These are phyloP conservation scores for Agrocybe praecox DNA, from an alignment of 768 basidiomycete species.

Conservation along the genomic window DNA sequence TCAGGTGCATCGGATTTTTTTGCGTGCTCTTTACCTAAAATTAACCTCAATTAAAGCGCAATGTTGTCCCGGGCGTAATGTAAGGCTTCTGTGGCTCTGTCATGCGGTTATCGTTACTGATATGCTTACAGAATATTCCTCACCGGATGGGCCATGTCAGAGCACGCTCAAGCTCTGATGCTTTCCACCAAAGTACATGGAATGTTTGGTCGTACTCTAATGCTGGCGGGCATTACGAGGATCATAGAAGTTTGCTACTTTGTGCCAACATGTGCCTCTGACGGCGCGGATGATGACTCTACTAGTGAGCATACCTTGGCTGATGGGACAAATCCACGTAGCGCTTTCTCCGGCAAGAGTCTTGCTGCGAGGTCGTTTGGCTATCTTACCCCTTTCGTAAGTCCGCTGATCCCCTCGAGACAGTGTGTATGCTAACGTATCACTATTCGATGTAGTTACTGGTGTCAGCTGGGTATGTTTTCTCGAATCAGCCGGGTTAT, in stretches of 20 bases:
- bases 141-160: constrained; percentile 94
- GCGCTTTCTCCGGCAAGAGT: constrained; percentile 13
- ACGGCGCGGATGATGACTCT: constrained; percentile 47
- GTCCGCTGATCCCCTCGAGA: constrained; percentile 29
- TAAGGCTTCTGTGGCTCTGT: constrained; percentile 30
- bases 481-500: neutral
- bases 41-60: constrained; percentile 46
- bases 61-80: constrained; percentile 83
- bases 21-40: constrained; percentile 4
- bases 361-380: constrained; percentile 65
- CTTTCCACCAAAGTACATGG: constrained; percentile 85
- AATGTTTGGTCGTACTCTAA: constrained; percentile 84
- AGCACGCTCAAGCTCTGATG: constrained; percentile 84
- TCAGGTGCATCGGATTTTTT: constrained; percentile 49
- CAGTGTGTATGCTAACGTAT: neutral
- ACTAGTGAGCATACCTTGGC: constrained; percentile 71
- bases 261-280: constrained; percentile 24
- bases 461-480: constrained; percentile 65
- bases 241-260: constrained; percentile 88
- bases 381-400: constrained; percentile 86
- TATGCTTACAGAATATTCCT: constrained; percentile 64
- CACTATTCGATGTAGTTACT: constrained; percentile 52
- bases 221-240: constrained; percentile 79
- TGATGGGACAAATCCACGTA: constrained; percentile 22
- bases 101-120: neutral